These are phyloP conservation scores for Styphnolobium japonicum DNA, from an alignment of 306 rosid species.

Conservation along the genomic window DNA sequence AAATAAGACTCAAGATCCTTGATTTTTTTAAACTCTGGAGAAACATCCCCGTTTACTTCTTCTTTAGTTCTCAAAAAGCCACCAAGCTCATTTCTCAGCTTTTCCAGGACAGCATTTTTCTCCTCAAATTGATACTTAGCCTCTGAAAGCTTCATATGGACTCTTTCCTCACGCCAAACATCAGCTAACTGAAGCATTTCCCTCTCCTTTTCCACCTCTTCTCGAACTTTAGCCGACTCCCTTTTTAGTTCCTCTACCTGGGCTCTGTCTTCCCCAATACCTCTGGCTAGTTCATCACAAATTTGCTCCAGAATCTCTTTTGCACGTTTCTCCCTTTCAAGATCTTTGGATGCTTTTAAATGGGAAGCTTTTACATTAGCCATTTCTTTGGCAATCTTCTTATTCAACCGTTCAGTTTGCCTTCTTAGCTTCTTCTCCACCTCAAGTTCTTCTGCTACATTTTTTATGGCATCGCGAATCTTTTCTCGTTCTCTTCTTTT, in stretches of 20 bases:
- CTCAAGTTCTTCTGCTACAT: constrained; percentile 61
- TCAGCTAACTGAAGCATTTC: constrained; percentile 94
- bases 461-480: constrained; percentile 50
- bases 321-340: constrained; percentile 79
- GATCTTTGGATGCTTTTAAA: constrained; percentile 56
- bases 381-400: constrained; percentile 76
- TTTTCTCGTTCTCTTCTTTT: constrained; percentile 67
- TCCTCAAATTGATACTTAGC: constrained; percentile 89
- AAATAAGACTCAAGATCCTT: constrained; percentile 72
- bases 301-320: constrained; percentile 81
- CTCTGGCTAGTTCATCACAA: constrained; percentile 77
- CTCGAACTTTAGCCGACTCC: constrained; percentile 68
- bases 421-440: constrained; percentile 80
- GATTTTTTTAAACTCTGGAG: constrained; percentile 46
- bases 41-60: constrained; percentile 38
- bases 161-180: constrained; percentile 85
- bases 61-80: constrained; percentile 49
- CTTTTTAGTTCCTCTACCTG: constrained; percentile 77
- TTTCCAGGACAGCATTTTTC: constrained; percentile 74
- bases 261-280: constrained; percentile 82
- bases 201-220: constrained; percentile 88
- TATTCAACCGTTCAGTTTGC: constrained; percentile 77
- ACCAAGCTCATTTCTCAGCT: constrained; percentile 67
- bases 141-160: constrained; percentile 96
- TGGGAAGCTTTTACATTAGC: constrained; percentile 55